A percentile compares a stretch with the other conserved stretches of the same genome.
Evolutionary conservation across 208 protist genomes (phyloP).

Genomic region (Spongospora subterranea): DNA sequence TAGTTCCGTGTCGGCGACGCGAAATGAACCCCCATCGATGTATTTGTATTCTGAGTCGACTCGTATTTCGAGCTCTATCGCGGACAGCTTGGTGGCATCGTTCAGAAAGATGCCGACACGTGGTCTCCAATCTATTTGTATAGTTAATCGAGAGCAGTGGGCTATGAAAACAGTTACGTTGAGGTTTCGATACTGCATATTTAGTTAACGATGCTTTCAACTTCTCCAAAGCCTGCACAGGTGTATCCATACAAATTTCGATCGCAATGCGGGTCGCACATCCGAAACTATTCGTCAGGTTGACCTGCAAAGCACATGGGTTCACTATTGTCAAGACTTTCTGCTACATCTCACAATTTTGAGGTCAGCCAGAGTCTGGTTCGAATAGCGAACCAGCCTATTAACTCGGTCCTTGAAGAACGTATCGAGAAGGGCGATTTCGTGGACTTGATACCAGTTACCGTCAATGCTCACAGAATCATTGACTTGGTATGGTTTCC

Average conservation of each 20-base stretch:
- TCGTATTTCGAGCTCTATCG: slow-evolving; percentile 15
- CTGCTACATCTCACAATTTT: neutral
- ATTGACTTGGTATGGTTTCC: slow-evolving; percentile 53
- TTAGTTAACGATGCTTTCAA: neutral
- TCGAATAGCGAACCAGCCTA: neutral
- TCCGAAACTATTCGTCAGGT: slow-evolving; percentile 3
- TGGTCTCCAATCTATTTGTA: slow-evolving; percentile 16
- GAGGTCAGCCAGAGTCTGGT: neutral
- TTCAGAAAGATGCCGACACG: neutral
- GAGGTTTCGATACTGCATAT: neutral
- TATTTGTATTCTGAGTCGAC: slow-evolving; percentile 30
- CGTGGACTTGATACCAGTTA: slow-evolving; percentile 34
- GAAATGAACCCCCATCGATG: slow-evolving; percentile 16
- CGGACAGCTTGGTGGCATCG: neutral
- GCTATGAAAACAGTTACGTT: neutral
- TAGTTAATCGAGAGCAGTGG: neutral
- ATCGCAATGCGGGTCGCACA: neutral
- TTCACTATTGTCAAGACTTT: neutral
- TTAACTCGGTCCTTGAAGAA: neutral
- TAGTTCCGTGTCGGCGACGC: neutral
- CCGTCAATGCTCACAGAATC: slow-evolving; percentile 22
- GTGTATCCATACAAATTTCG: neutral
- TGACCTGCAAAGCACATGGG: slow-evolving; percentile 5
- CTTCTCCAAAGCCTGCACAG: neutral
- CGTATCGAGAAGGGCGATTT: slow-evolving; percentile 28